phyloP scores from a whole-genome alignment of 768 basidiomycete genomes.

The Tubosaeta brunneosetosa region DNA sequence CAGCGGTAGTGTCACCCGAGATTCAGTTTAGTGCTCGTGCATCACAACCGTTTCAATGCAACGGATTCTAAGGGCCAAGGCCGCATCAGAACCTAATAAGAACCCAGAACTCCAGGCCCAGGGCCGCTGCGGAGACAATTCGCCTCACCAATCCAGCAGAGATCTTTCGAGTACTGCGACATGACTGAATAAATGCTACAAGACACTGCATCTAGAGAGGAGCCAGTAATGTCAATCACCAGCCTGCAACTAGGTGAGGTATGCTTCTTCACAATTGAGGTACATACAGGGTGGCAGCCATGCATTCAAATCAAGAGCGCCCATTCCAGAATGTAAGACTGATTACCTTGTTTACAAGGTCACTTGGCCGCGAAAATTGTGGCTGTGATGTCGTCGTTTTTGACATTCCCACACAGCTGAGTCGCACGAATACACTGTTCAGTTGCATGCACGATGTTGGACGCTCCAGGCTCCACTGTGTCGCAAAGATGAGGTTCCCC shows the following conservation, averaged over 20 bases:
- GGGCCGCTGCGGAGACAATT: not conserved
- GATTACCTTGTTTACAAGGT: too few species aligned
- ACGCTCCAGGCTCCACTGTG: too few species aligned
- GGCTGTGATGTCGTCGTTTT: too few species aligned
- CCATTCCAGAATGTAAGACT: not conserved
- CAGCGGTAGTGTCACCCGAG: not conserved
- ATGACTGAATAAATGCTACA: not conserved
- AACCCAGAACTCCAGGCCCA: not conserved
- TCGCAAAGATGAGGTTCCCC: too few species aligned
- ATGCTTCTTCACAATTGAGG: conserved; percentile 4
- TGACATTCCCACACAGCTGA: too few species aligned
- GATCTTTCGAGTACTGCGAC: not conserved
- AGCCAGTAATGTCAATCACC: not conserved
- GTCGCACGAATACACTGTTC: too few species aligned
- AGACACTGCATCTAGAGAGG: not conserved
- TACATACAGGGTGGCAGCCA: not conserved
- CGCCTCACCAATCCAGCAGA: not conserved
- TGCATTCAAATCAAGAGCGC: conserved; percentile 12
- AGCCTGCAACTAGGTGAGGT: not conserved
- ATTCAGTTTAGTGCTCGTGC: not conserved
- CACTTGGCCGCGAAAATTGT: too few species aligned
- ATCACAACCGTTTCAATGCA: not conserved
- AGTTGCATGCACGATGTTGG: too few species aligned
- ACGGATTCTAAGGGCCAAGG: not conserved
- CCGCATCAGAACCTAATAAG: not conserved